Conservation (phyloP, 2,329 filamentous ascomycete species). For the Verticillium nonalfalfae region DNA sequence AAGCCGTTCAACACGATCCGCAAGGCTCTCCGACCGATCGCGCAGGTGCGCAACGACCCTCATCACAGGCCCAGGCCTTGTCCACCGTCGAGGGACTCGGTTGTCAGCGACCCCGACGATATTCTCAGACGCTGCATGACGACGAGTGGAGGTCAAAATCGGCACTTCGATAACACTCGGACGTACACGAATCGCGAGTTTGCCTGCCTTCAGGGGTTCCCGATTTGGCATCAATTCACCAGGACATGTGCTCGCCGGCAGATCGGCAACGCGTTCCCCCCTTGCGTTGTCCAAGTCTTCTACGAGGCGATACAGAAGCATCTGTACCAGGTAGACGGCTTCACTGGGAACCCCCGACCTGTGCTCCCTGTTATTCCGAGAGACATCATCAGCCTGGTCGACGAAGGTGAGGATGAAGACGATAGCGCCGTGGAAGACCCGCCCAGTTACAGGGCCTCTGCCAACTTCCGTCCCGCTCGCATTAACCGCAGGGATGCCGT, state of each 20-base stretch:
- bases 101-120: slow-evolving; percentile 29
- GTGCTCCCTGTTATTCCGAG: neutral
- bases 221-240: slow-evolving; percentile 51
- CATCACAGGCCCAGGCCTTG: neutral
- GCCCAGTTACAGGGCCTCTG: neutral
- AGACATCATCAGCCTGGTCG: neutral
- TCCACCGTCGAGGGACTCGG: slow-evolving; percentile 11
- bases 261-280: slow-evolving; percentile 76
- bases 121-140: slow-evolving; percentile 56
- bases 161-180: slow-evolving; percentile 59
- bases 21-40: slow-evolving; percentile 33
- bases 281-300: slow-evolving; percentile 43
- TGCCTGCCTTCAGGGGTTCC: slow-evolving; percentile 66
- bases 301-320: slow-evolving; percentile 41
- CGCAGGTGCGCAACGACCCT: slow-evolving; percentile 8
- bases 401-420: slow-evolving; percentile 8
- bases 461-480: neutral
- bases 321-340: slow-evolving; percentile 35
- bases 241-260: slow-evolving; percentile 46
- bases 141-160: slow-evolving; percentile 53
- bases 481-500: neutral
- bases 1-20: slow-evolving; percentile 36
- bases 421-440: neutral
- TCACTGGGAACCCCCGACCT: neutral
- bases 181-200: slow-evolving; percentile 62